Percentiles rank a stretch among this genome's conserved stretches.
phyloP scores from a whole-genome alignment of 164 flowering plant genomes.

The Platanus orientalis region DNA sequence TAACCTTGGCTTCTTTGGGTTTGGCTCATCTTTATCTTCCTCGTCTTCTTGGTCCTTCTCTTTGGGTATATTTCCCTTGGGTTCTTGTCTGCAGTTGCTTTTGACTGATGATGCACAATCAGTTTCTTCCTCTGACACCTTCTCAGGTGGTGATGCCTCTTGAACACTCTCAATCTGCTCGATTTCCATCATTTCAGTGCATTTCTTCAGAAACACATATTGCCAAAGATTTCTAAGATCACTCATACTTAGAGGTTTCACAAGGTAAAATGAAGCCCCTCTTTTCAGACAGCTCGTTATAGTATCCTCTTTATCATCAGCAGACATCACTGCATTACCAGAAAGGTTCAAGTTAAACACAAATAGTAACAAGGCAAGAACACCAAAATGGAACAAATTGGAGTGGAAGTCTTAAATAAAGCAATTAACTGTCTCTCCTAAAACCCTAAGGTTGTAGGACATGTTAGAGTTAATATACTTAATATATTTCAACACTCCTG shows the following conservation, averaged over 20 bases:
- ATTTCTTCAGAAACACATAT: background rate
- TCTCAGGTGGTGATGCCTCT: background rate
- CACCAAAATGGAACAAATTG: too few species aligned
- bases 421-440: too few species aligned
- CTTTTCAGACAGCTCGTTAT: constrained; percentile 5
- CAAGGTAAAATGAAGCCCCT: constrained; percentile 14
- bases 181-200: background rate
- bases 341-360: background rate
- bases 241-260: constrained; percentile 14
- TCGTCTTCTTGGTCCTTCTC: constrained; percentile 1
- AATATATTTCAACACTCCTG: too few species aligned
- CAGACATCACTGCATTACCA: constrained; percentile 23
- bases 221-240: constrained; percentile 21
- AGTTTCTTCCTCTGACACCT: background rate
- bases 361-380: too few species aligned
- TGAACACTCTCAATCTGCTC: background rate
- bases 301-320: constrained; percentile 7
- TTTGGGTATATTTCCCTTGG: background rate
- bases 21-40: constrained; percentile 1
- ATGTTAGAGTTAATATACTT: too few species aligned
- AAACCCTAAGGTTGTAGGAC: too few species aligned
- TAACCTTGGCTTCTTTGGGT: constrained; percentile 15
- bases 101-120: constrained; percentile 9
- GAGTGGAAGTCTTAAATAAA: too few species aligned
- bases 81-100: background rate